Evolutionary conservation across 805 yeast genomes (phyloP), one percentile per base, ranked within the genome.

Genomic region (Yamadazyma insecticola): DNA sequence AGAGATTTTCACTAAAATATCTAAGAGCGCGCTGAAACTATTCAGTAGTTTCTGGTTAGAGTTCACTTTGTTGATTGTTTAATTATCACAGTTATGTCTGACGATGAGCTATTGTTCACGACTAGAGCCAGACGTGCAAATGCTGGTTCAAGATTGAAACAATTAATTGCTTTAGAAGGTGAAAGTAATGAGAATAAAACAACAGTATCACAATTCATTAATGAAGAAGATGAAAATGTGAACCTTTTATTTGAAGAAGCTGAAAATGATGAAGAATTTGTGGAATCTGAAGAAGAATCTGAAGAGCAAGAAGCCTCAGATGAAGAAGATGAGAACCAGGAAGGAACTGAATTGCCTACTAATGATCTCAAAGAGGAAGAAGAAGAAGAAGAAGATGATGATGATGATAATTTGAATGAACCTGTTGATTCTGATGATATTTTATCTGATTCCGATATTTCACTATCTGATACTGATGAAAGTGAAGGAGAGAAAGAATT

Each of bases 141-240:
- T 59, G 98, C 98, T 2, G 98, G 98, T 11, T 81, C 85, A 31
- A 68, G 92, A 33, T 64, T 92, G 51, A 75, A 76, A 47, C 76
- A 77, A 35, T 68, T 92, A 37, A 61, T 92, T 13, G 82, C 78
- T 36, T 70, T 84, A 17, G 95, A 80, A 44, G 83, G 75, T 40
- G 81, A 75, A 28, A 50, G 60, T 6, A 43, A 55, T 2, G 61
- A 53, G 5, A 31, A 35, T 8, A 24, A 13, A 15, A 28, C 36
- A 4, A 31, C 26, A 14, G 44, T 44, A 28, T 20, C 44, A 7
- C 53, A 55, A 41, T 47, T 54, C 16, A 44, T 56, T 13, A 52
- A 58, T 5, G 87, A 85, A 25, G 95, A 83, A 25, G 94, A 85
- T 40, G 88, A 81, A 43, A 78, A 81, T 31, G 82, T 85, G 22